Evolutionary conservation across 2,329 filamentous ascomycete genomes (phyloP).

Genomic region (Stromatinia cepivora): DNA sequence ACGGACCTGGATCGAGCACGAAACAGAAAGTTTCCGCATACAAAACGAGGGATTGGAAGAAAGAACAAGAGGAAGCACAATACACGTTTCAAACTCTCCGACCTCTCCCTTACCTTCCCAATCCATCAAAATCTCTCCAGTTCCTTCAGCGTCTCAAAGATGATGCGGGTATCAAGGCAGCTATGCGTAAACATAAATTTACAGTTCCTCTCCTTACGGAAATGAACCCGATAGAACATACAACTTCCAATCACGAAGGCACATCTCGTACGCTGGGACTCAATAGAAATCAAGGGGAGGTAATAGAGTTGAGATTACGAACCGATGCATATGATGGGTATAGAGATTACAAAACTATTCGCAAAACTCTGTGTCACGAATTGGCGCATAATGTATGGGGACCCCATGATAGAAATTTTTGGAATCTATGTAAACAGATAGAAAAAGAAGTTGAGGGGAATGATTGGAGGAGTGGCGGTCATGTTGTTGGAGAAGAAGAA

Average conservation of each 20-base stretch:
- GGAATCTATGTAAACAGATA: constrained; percentile 83
- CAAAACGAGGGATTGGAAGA: constrained; percentile 50
- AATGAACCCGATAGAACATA: constrained; percentile 88
- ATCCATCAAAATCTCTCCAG: constrained; percentile 66
- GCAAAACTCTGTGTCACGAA: constrained; percentile 92
- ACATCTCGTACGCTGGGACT: constrained; percentile 77
- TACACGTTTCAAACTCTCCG: constrained; percentile 83
- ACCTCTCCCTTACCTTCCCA: constrained; percentile 75
- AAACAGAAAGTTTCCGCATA: constrained; percentile 42
- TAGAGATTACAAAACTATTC: constrained; percentile 85
- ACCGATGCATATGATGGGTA: constrained; percentile 95
- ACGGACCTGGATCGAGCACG: constrained; percentile 31
- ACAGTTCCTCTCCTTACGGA: constrained; percentile 84
- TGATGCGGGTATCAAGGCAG: constrained; percentile 80
- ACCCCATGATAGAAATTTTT: constrained; percentile 83
- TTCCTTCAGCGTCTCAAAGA: constrained; percentile 75
- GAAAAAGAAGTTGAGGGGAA: constrained; percentile 80
- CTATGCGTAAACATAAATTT: constrained; percentile 85
- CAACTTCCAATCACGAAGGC: constrained; percentile 66
- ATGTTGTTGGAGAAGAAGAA: constrained; percentile 60
- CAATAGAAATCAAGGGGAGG: constrained; percentile 84
- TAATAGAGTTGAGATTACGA: constrained; percentile 85
- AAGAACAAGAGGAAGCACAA: constrained; percentile 49
- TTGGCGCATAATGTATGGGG: constrained; percentile 87
- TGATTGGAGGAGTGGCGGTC: constrained; percentile 75